phyloP scores from a whole-genome alignment of 805 yeast genomes.

The Nakazawaea anatomiae region DNA sequence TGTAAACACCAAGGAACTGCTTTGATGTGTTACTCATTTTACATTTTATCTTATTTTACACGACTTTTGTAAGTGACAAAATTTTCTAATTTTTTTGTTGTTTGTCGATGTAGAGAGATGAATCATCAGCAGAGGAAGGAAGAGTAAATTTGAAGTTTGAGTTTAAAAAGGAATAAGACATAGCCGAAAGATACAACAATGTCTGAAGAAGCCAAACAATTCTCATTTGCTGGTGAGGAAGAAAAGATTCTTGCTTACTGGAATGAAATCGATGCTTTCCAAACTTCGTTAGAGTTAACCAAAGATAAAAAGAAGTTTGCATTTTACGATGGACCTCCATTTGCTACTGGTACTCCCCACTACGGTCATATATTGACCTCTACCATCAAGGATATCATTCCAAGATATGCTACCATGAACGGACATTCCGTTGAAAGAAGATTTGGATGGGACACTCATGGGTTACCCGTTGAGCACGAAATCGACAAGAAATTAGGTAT shows the following conservation, averaged over 20 bases:
- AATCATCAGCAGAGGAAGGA: neutral
- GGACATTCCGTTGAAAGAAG: constrained; percentile 95
- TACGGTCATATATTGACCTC: constrained; percentile 97
- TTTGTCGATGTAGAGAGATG: neutral
- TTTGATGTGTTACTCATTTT: too few species aligned
- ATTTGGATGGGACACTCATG: constrained; percentile 99
- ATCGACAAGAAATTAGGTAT: constrained; percentile 96
- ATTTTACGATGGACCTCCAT: constrained; percentile 98
- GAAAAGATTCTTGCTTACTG: constrained; percentile 74
- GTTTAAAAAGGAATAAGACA: too few species aligned
- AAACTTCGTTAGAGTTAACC: constrained; percentile 74
- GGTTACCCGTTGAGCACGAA: constrained; percentile 97
- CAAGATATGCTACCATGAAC: constrained; percentile 96
- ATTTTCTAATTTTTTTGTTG: neutral
- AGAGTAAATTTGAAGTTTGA: neutral
- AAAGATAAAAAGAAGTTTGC: constrained; percentile 84
- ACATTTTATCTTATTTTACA: neutral
- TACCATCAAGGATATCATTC: constrained; percentile 94
- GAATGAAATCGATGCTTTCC: constrained; percentile 94
- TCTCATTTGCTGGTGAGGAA: constrained; percentile 86
- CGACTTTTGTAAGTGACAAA: neutral
- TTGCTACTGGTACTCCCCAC: constrained; percentile 99
- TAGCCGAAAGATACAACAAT: constrained; percentile 7
- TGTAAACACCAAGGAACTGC: too few species aligned
- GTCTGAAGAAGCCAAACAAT: constrained; percentile 29